Evolutionary conservation across 139 green algal genomes (phyloP), one percentile per base, ranked within the genome.

Genomic region (Chlorella sp.): DNA sequence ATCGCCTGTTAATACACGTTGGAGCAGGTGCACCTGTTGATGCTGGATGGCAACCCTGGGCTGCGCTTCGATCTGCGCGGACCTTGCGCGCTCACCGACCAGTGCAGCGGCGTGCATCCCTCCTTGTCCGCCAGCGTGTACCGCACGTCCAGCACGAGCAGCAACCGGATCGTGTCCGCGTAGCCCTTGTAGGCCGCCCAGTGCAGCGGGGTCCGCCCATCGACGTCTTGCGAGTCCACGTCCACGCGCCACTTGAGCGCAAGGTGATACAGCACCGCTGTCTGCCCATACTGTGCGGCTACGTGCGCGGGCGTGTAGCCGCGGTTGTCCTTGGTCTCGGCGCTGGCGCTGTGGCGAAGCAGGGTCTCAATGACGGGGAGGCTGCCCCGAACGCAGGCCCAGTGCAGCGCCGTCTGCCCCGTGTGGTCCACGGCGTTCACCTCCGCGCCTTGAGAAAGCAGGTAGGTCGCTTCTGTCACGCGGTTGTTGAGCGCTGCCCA

Each of bases 401-500:
- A 98, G 77, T 97, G 93, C 34, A 96, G 81, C 0, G 93, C 88
- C 14, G 89, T 92, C 75, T 97, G 93, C 29, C 91, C 87, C 1
- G 88, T 93, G 34, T 76, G 32, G 51, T 98, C 93, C 0, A 70
- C 70, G 0, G 76, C 83, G 55, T 96, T 88, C 22, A 93, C 68
- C 4, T 80, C 35, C 0, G 83, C 87, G 1, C 86, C 84, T 2
- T 88, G 72, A 23, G 87, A 78, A 1, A 97, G 61, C 20, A 98
- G 75, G 35, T 87, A 93, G 2, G 70, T 88, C 6, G 86, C 77
- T 17, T 92, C 82, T 0, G 78, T 81, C 5, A 93, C 83, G 5
- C 90, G 83, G 72, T 97, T 97, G 88, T 98, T 98, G 23, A 98
- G 81, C 3, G 93, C 91, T 1, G 92, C 94, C 94, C 94, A 98